Percentiles rank a stretch among this genome's conserved stretches.
These are phyloP conservation scores for Dioszegia crocea DNA, from an alignment of 768 basidiomycete species.

Conservation along the genomic window DNA sequence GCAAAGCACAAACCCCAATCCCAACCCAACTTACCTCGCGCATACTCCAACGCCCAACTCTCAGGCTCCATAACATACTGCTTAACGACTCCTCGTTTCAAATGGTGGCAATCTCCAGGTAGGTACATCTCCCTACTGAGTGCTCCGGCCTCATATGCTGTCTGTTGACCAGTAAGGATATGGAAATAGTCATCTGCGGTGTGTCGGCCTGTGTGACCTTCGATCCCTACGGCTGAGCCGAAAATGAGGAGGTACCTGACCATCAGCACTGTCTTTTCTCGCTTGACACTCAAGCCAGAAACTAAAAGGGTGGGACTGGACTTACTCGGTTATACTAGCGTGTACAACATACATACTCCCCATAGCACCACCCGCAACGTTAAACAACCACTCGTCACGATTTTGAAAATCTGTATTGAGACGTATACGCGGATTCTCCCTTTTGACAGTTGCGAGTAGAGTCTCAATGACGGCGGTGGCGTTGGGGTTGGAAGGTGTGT, in stretches of 20 bases:
- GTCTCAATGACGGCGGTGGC: slow-evolving; percentile 70
- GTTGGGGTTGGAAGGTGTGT: slow-evolving; percentile 46
- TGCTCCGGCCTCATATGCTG: slow-evolving; percentile 78
- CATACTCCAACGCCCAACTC: slow-evolving; percentile 93
- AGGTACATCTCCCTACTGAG: slow-evolving; percentile 79
- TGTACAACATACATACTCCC: slow-evolving; percentile 94
- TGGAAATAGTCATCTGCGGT: slow-evolving; percentile 98
- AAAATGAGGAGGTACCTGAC: slow-evolving; percentile 60
- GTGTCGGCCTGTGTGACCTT: slow-evolving; percentile 90
- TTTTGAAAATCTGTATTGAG: slow-evolving; percentile 46
- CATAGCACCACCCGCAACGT: slow-evolving; percentile 97
- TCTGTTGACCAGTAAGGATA: slow-evolving; percentile 89
- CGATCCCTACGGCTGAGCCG: slow-evolving; percentile 92
- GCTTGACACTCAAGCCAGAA: no score
- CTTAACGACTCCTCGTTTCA: slow-evolving; percentile 77
- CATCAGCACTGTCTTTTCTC: no score
- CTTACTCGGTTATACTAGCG: slow-evolving; percentile 90
- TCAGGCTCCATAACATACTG: slow-evolving; percentile 98
- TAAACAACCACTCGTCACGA: slow-evolving; percentile 83
- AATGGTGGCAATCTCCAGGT: slow-evolving; percentile 76
- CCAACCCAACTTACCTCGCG: slow-evolving; percentile 62
- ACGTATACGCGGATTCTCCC: slow-evolving; percentile 60
- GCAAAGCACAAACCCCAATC: no score
- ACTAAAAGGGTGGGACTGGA: slow-evolving; percentile 51
- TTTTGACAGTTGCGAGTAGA: slow-evolving; percentile 74